Evolutionary conservation across 2,329 filamentous ascomycete genomes (phyloP).

Genomic region (Stenocarpella maydis): DNA sequence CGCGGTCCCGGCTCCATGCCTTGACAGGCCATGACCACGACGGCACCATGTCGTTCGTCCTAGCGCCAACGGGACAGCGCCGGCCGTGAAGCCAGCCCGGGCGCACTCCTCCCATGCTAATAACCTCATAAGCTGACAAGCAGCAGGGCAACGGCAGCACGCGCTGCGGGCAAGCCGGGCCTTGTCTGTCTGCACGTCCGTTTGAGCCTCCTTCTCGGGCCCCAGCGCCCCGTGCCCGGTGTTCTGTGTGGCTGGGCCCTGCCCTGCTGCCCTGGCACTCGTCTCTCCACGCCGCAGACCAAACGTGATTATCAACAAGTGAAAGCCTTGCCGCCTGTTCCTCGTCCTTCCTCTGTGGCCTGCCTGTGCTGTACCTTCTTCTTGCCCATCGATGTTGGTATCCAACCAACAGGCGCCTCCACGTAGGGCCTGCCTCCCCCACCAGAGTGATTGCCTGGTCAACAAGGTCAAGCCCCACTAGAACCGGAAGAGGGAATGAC

Average conservation of each 20-base stretch:
- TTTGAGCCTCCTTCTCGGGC: background rate
- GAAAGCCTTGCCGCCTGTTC: background rate
- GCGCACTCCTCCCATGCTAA: too few species aligned
- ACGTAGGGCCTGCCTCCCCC: background rate
- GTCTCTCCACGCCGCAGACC: background rate
- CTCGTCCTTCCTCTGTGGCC: background rate
- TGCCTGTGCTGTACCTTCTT: background rate
- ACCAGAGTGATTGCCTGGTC: background rate
- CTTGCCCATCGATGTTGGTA: conserved; percentile 1
- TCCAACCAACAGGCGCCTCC: background rate
- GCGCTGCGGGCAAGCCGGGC: background rate
- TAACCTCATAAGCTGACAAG: too few species aligned
- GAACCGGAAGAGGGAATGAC: too few species aligned
- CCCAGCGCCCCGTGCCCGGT: background rate
- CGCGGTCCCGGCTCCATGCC: background rate
- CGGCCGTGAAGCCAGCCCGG: too few species aligned
- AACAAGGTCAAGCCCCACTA: too few species aligned
- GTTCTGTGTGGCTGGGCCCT: background rate
- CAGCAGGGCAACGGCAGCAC: background rate
- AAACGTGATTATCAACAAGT: background rate
- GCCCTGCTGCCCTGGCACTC: background rate
- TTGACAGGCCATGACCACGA: conserved; percentile 1
- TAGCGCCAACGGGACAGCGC: background rate
- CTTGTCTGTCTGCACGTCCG: conserved; percentile 3
- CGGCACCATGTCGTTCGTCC: background rate